phyloP scores from a whole-genome alignment of 2,329 filamentous ascomycete species.

The Hypoxylon sp. region DNA sequence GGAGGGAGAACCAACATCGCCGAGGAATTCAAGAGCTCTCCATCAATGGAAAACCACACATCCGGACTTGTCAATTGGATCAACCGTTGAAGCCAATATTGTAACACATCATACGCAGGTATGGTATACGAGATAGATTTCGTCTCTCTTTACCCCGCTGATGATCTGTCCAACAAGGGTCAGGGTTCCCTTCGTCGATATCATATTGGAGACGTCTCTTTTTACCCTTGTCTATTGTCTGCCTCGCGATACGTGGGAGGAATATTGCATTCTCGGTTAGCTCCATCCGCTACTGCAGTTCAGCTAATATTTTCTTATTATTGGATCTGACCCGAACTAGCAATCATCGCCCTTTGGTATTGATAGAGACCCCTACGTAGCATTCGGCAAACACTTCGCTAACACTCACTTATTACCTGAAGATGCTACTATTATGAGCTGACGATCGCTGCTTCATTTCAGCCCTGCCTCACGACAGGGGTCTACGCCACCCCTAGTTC shows the following conservation, averaged over 20 bases:
- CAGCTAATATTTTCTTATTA: constrained; percentile 29
- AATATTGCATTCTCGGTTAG: constrained; percentile 27
- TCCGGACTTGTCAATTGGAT: neutral
- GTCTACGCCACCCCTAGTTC: constrained; percentile 34
- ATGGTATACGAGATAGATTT: no score
- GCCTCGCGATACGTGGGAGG: constrained; percentile 8
- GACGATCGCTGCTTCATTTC: constrained; percentile 36
- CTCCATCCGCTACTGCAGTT: constrained; percentile 28
- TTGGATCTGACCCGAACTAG: constrained; percentile 30
- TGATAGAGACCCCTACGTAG: constrained; percentile 6
- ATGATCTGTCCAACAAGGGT: constrained; percentile 13
- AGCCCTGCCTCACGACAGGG: constrained; percentile 36
- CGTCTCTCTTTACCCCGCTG: constrained; percentile 16
- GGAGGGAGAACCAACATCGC: constrained; percentile 6
- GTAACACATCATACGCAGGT: neutral
- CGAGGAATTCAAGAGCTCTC: neutral
- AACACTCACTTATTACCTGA: constrained; percentile 11
- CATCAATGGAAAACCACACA: neutral
- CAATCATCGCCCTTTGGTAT: constrained; percentile 22
- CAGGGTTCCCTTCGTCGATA: constrained; percentile 3
- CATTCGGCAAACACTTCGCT: constrained; percentile 20
- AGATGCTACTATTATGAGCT: constrained; percentile 26
- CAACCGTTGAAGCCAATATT: constrained; percentile 1
- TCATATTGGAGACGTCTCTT: constrained; percentile 2
- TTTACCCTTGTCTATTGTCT: constrained; percentile 10